A percentile compares a stretch with the other conserved stretches of the same genome.
Conservation (phyloP, 208 protist species). For the Kentomonas sorsogonicus region DNA sequence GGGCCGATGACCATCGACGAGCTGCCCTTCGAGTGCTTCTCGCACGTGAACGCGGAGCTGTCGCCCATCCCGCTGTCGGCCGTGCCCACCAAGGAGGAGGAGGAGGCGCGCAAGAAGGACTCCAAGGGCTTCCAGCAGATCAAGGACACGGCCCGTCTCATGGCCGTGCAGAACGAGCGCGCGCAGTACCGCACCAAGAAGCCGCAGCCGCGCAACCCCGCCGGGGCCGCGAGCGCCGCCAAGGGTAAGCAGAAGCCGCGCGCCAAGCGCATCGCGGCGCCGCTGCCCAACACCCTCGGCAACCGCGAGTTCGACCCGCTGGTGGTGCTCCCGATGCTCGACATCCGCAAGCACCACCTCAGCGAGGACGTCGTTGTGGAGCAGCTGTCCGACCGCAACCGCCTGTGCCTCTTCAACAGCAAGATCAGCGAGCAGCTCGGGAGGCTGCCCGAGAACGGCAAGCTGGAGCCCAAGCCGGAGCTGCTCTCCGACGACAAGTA, state of each 20-base stretch:
- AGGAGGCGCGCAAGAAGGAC: slow-evolving; percentile 23
- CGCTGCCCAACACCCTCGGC: slow-evolving; percentile 19
- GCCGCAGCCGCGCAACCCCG: slow-evolving; percentile 6
- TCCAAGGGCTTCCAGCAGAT: slow-evolving; percentile 52
- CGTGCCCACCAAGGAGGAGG: slow-evolving; percentile 24
- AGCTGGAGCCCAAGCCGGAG: no score
- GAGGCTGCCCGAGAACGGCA: no score
- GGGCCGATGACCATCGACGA: slow-evolving; percentile 66
- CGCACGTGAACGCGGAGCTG: slow-evolving; percentile 54
- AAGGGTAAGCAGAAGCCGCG: slow-evolving; percentile 33
- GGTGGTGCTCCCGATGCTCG: slow-evolving; percentile 19
- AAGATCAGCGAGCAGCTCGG: no score
- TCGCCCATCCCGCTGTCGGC: slow-evolving; percentile 34
- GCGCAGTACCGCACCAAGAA: slow-evolving; percentile 30
- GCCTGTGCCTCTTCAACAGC: no score
- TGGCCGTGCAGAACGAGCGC: slow-evolving; percentile 48
- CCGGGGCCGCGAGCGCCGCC: no score
- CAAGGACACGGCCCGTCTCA: slow-evolving; percentile 60
- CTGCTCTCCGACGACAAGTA: slow-evolving; percentile 39
- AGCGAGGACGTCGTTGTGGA: no score
- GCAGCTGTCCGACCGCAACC: no score
- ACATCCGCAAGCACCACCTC: slow-evolving; percentile 42
- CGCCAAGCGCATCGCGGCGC: slow-evolving; percentile 18
- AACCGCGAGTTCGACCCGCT: not conserved
- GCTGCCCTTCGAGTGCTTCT: slow-evolving; percentile 51